Conservation (phyloP, 2,329 filamentous ascomycete species). For the Zymoseptoria tritici region DNA sequence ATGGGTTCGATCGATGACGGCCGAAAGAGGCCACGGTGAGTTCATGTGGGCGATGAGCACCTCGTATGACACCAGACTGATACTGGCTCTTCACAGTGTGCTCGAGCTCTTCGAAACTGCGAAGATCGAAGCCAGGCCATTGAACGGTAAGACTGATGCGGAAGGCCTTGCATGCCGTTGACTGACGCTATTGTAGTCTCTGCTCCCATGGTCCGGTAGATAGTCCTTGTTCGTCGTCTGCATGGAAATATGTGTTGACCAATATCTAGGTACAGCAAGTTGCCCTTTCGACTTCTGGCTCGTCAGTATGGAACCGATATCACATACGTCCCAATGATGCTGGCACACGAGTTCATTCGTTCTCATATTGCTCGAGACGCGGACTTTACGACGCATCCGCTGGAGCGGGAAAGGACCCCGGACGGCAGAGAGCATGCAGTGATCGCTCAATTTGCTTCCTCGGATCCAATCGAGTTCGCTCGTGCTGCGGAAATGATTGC, state of each 20-base stretch:
- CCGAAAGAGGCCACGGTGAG: conserved; percentile 2
- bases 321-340: conserved; percentile 63
- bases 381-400: conserved; percentile 48
- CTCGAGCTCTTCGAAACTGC: conserved; percentile 49
- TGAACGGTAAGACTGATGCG: conserved; percentile 37
- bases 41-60: background rate
- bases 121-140: conserved; percentile 45
- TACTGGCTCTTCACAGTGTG: conserved; percentile 5
- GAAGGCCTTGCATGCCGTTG: background rate
- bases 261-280: conserved; percentile 35
- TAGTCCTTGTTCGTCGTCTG: background rate
- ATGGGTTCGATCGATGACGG: background rate
- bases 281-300: conserved; percentile 62
- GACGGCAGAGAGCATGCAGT: conserved; percentile 35
- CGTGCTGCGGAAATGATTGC: conserved; percentile 56
- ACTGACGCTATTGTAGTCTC: conserved; percentile 34
- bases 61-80: background rate
- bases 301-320: conserved; percentile 58
- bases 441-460: conserved; percentile 61
- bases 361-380: conserved; percentile 43
- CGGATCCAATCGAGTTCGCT: conserved; percentile 53
- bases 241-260: background rate
- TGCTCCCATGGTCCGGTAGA: conserved; percentile 61
- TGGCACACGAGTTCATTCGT: conserved; percentile 31
- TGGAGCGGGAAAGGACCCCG: conserved; percentile 38